Base-by-base conservation (phyloP, 345 rosid genomes). In the Tarenaya hassleriana region DNA sequence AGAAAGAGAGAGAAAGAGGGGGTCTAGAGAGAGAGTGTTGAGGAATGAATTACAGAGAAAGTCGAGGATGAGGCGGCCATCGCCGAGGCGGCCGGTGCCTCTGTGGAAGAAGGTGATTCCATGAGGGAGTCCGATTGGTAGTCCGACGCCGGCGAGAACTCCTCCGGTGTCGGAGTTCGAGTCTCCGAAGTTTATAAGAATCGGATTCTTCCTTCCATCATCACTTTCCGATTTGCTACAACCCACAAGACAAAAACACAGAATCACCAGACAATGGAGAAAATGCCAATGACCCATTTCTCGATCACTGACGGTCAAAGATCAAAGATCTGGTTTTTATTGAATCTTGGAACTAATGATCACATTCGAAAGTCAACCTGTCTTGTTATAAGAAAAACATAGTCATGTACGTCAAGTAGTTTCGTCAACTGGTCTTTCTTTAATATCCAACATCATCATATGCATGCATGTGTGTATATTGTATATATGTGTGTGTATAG, bases 161-260 rank as follows among this genome's bases (percentile, higher is more conserved):
- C 81, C 77, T 29, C 85, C 85, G 1, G 81, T 75, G 63, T 79
- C 82, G 0, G 85, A 76, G 44, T 76, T 79, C 0, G 81, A 76
- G 57, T 79, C 85, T 1, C 85, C 85, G 10, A 79, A 71, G 63
- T 73, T 76, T 53, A 79, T 53, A 49, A 79, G 35, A 14, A 73
- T 39, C 5, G 79, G 72, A 14, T 13, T 65, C 17, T 43, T 69
- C 15, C 16, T 51, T 18, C 63, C 76, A 27, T 4, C 34, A 6
- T 7, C n/a, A 24, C 29, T 24, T 29, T 37, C 44, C 0, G 55
- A 58, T 33, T 31, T 65, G 38, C 31, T 50, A 41, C 64, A 52
- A 38, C 45, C 38, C 68, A 54, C 12, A 31, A 68, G 44, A 61
- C 70, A 27, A 29, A 52, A 4, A 57, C 43, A 31, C 32, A 58